These are phyloP conservation scores for Platismatia glauca DNA, from an alignment of 495 filamentous ascomycete species.

Conservation along the genomic window DNA sequence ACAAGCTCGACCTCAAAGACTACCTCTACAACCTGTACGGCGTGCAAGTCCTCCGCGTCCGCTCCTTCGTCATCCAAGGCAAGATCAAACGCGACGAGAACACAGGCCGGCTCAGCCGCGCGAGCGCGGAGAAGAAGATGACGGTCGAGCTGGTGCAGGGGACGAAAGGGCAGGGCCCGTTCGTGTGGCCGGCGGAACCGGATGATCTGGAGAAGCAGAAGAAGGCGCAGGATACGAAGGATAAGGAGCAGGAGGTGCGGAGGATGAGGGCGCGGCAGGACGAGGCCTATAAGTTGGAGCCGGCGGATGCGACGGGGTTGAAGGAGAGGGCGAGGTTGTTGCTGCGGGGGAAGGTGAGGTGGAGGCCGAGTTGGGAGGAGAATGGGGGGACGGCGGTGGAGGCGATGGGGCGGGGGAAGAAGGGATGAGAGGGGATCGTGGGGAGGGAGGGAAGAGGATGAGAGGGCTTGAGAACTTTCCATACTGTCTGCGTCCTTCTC, in stretches of 20 bases:
- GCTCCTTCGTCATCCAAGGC: constrained; percentile 58
- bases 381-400: constrained; percentile 4
- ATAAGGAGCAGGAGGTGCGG: constrained; percentile 29
- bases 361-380: constrained; percentile 16
- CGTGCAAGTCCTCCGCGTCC: constrained; percentile 48
- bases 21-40: constrained; percentile 67
- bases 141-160: constrained; percentile 50
- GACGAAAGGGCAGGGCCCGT: constrained; percentile 34
- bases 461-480: neutral
- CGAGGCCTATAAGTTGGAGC: too few relatives aligned
- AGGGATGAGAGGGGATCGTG: neutral
- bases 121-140: constrained; percentile 63
- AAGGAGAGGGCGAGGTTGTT: constrained; percentile 20
- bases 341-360: constrained; percentile 20
- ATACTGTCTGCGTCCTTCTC: neutral
- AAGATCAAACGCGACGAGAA: constrained; percentile 37
- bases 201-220: constrained; percentile 43
- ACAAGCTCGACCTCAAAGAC: constrained; percentile 74
- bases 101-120: constrained; percentile 35
- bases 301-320: constrained; percentile 20
- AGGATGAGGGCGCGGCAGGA: neutral
- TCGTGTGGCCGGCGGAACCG: constrained; percentile 59
- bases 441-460: neutral
- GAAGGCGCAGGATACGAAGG: constrained; percentile 1
- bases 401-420: neutral